phyloP scores from a whole-genome alignment of 495 filamentous ascomycete species.

The Immersiella caudata region DNA sequence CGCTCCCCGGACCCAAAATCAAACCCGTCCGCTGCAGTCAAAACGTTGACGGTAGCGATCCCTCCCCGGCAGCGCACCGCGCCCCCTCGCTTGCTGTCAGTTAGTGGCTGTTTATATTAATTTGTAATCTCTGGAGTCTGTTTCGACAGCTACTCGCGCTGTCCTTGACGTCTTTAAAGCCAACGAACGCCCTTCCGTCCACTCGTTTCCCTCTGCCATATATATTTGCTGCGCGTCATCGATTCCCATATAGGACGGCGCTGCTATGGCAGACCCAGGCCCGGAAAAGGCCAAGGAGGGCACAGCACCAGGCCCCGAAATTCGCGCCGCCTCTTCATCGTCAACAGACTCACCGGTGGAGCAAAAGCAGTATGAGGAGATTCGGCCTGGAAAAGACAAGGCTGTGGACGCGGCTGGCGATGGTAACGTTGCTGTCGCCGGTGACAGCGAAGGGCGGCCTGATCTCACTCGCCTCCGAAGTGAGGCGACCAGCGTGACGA shows the following conservation, averaged over 20 bases:
- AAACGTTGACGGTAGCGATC: background rate
- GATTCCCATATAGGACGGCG: background rate
- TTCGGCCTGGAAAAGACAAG: constrained; percentile 2
- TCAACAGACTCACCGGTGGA: constrained; percentile 18
- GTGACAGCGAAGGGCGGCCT: constrained; percentile 26
- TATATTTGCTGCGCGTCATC: background rate
- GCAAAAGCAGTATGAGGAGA: constrained; percentile 17
- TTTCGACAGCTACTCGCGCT: background rate
- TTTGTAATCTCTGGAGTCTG: background rate
- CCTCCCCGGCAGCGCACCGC: background rate
- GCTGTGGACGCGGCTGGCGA: constrained; percentile 16
- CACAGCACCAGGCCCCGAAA: background rate
- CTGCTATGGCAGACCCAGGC: constrained; percentile 12
- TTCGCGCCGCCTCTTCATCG: background rate
- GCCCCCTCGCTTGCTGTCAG: background rate
- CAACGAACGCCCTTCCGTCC: background rate
- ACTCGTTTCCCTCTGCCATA: background rate
- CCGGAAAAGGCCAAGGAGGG: constrained; percentile 11
- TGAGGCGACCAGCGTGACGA: constrained; percentile 45
- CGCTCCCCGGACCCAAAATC: background rate
- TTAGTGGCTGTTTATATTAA: background rate
- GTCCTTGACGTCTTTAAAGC: background rate
- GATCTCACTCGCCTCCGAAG: constrained; percentile 48
- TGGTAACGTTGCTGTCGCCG: constrained; percentile 19
- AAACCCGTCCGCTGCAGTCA: background rate